Evolutionary conservation across 371 early-diverging fungal genomes (phyloP).

Genomic region (Rhizopus arrhizus): DNA sequence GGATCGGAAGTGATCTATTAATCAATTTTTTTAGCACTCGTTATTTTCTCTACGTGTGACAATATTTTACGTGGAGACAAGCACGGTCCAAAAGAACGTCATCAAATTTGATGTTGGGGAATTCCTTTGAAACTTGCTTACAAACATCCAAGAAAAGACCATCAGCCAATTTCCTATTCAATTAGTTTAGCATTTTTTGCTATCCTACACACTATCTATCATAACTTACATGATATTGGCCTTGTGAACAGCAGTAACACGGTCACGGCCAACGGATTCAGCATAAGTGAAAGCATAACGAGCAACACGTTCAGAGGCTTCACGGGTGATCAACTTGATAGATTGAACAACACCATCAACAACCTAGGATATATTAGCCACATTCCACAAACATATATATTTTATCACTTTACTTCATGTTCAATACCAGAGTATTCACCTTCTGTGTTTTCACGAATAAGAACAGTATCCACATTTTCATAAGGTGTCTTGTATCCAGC

Average conservation of each 20-base stretch:
- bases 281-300: constrained; percentile 97
- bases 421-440: constrained; percentile 99
- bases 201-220: no score
- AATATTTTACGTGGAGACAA: constrained; percentile 70
- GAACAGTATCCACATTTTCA: constrained; percentile 94
- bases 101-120: constrained; percentile 90
- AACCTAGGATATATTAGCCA: constrained; percentile 47
- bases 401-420: constrained; percentile 66
- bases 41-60: neutral
- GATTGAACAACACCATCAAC: constrained; percentile 97
- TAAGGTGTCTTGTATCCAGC: constrained; percentile 95
- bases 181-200: neutral
- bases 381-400: neutral
- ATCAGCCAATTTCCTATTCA: constrained; percentile 84
- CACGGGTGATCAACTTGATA: constrained; percentile 97
- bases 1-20: constrained; percentile 92
- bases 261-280: constrained; percentile 82
- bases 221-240: constrained; percentile 57
- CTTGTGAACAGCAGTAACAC: constrained; percentile 97
- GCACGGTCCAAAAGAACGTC: constrained; percentile 93
- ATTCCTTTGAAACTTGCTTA: constrained; percentile 88
- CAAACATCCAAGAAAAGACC: constrained; percentile 95
- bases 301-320: constrained; percentile 91
- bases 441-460: constrained; percentile 99
- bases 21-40: neutral